These are phyloP conservation scores for Crotalaria pallida DNA, from an alignment of 306 rosid species.

Conservation along the genomic window DNA sequence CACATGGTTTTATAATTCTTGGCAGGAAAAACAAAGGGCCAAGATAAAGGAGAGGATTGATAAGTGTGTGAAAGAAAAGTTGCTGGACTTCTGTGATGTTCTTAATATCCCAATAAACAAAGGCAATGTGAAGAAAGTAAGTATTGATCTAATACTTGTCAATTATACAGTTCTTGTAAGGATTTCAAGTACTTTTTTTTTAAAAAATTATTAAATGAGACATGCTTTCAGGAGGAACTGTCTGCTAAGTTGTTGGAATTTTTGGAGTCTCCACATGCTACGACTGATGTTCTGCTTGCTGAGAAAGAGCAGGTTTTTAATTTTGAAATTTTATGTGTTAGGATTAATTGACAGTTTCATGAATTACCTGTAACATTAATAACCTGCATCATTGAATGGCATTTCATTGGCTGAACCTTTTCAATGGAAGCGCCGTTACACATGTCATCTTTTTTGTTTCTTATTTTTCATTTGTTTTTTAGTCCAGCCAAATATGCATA, in stretches of 20 bases:
- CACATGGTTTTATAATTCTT: conserved; percentile 9
- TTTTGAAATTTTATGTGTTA: not conserved
- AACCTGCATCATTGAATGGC: not conserved
- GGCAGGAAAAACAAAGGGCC: conserved; percentile 73
- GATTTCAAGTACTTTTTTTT: not conserved
- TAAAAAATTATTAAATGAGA: not conserved
- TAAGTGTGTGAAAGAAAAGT: conserved; percentile 85
- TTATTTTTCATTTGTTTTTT: not conserved
- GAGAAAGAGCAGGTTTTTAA: conserved; percentile 70
- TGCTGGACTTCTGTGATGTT: conserved; percentile 80
- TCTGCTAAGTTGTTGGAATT: conserved; percentile 81
- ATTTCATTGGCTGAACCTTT: not conserved
- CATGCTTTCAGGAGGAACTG: conserved; percentile 73
- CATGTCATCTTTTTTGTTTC: not conserved
- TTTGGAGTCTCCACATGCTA: conserved; percentile 87
- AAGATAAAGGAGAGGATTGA: conserved; percentile 86
- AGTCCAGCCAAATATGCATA: not conserved
- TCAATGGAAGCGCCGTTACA: not conserved
- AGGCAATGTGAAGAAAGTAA: conserved; percentile 64
- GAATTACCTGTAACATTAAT: not conserved
- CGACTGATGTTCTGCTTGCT: conserved; percentile 82
- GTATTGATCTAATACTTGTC: not conserved
- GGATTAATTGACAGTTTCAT: not conserved
- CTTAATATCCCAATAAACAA: conserved; percentile 76
- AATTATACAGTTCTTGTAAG: not conserved